Base-by-base conservation (phyloP, 2,329 filamentous ascomycete genomes). In the Alternaria hordeiaustralica region DNA sequence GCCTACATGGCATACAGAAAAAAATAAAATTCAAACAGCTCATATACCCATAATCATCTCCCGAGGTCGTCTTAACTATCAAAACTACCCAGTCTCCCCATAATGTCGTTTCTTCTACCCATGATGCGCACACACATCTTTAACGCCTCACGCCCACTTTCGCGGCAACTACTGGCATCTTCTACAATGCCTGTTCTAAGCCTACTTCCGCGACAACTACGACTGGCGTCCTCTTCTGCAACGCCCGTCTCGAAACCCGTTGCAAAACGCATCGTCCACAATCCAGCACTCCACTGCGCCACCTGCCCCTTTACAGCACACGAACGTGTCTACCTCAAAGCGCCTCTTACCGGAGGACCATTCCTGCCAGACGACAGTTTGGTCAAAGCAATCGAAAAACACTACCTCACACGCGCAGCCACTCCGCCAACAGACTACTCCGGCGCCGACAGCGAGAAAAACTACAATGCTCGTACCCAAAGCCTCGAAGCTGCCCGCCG, bases 141-240 rank as follows among this genome's bases (percentile, higher is more conserved):
- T 1, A 50, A 30, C 26, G 47, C 25, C n/a, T 30, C 7, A 18
- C 2, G 10, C 4, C 47, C 15, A 50, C n/a, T 50, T 18, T 30
- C 25, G 46, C 23, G 23, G 4, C 23, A 47, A 47, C 3, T 28
- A 28, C 26, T 11, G 10, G 26, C 26, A 25, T 72, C 28, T 76
- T 73, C 28, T 30, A 5, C 28, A 30, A 6, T 11, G 28, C 28
- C 28, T 11, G 28, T 30, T 25, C 25, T 25, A 25, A 25, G 25
- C 25, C 25, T 25, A 25, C 25, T 25, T 25, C 25, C 25, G 26
- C 28, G 28, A 12, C 28, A 30, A 30, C 5, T 26, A 49, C 46
- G 23, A 49, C 7, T 8, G 23, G 11, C 6, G 67, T 75, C 23
- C 75, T 72, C 12, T 76, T 73, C 15, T 41, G 2, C 33, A 41